Conservation (phyloP, 2,329 filamentous ascomycete genomes). For the Cladosporium halotolerans region DNA sequence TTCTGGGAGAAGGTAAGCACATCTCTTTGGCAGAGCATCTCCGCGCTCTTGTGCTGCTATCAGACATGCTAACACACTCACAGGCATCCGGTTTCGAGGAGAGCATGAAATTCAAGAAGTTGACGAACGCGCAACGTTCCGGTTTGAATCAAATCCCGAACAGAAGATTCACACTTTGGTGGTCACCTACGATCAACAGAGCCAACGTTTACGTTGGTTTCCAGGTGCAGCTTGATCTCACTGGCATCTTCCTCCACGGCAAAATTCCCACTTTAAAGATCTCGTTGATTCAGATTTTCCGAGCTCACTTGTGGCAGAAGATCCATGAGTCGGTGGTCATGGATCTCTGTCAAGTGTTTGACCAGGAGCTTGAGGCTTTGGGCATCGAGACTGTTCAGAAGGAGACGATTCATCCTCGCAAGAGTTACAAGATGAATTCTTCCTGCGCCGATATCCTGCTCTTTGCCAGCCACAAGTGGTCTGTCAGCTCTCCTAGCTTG, state of each 20-base stretch:
- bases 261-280: constrained; percentile 99
- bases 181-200: constrained; percentile 57
- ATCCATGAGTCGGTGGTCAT: constrained; percentile 98
- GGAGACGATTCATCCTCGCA: constrained; percentile 97
- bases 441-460: constrained; percentile 95
- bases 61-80: constrained; percentile 12
- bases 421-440: constrained; percentile 99
- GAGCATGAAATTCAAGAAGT: constrained; percentile 96
- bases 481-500: constrained; percentile 86
- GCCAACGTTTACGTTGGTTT: constrained; percentile 99
- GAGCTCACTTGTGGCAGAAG: constrained; percentile 99
- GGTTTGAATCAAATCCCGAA: constrained; percentile 99
- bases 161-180: constrained; percentile 96
- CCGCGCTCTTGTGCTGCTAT: constrained; percentile 27
- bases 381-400: constrained; percentile 98
- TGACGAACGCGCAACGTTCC: constrained; percentile 93
- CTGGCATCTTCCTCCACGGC: constrained; percentile 96
- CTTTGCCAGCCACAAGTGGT: constrained; percentile 98
- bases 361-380: constrained; percentile 90
- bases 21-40: constrained; percentile 27
- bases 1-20: constrained; percentile 63
- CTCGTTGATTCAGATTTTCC: constrained; percentile 97
- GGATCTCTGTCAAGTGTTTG: constrained; percentile 97
- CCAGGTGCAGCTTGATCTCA: constrained; percentile 95
- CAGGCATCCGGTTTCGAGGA: constrained; percentile 32